Percentiles rank a stretch among this genome's conserved stretches.
These are phyloP conservation scores for Ceratocystis destructans DNA, from an alignment of 2,329 filamentous ascomycete genomes.

Conservation along the genomic window DNA sequence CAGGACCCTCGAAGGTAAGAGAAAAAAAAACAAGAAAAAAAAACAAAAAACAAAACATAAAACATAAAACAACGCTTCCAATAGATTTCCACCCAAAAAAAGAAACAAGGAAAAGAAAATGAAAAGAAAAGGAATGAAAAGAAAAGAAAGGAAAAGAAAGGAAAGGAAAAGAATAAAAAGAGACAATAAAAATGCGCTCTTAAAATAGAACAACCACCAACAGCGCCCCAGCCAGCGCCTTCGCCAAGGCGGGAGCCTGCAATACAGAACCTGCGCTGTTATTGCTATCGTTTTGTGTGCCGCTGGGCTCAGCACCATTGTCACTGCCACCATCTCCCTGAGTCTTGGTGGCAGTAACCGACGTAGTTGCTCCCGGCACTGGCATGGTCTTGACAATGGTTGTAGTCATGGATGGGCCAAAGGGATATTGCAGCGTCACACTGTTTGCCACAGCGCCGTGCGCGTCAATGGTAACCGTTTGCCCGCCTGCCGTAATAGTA, in stretches of 20 bases:
- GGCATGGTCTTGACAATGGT: constrained; percentile 29
- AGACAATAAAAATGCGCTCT: background rate
- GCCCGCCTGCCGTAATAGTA: constrained; percentile 30
- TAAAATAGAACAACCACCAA: constrained; percentile 5
- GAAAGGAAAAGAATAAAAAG: background rate
- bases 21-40: background rate
- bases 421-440: constrained; percentile 34
- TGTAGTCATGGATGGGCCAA: constrained; percentile 29
- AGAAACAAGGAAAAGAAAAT: background rate
- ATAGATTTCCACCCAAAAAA: background rate
- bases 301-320: constrained; percentile 20
- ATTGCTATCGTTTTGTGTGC: background rate
- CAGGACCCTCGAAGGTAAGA: background rate
- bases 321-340: constrained; percentile 17
- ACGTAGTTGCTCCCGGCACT: constrained; percentile 20
- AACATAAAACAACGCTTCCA: constrained; percentile 6
- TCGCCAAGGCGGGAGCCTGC: background rate
- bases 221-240: background rate
- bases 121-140: background rate
- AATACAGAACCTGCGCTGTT: constrained; percentile 1
- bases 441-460: constrained; percentile 35
- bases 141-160: background rate
- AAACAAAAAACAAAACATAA: background rate
- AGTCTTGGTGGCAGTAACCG: background rate
- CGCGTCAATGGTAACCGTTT: constrained; percentile 39